These are phyloP conservation scores for Bimuria novae-zelandiae DNA, from an alignment of 2,329 filamentous ascomycete species.

Conservation along the genomic window DNA sequence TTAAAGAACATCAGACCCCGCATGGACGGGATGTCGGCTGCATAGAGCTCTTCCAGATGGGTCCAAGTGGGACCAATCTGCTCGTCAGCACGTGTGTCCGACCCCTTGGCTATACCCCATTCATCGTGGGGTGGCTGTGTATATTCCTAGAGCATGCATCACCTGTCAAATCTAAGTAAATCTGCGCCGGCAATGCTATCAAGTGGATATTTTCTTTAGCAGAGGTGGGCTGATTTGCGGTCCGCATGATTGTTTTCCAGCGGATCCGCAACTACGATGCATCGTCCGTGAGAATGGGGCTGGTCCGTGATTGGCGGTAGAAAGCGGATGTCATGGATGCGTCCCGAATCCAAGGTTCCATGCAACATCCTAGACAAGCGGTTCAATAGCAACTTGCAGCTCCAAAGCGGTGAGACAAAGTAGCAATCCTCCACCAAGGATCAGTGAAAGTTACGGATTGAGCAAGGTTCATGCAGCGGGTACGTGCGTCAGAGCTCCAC, in stretches of 20 bases:
- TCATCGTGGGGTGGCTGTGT: conserved; percentile 31
- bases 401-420: conserved; percentile 8
- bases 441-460: background rate
- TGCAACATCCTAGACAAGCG: conserved; percentile 18
- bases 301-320: conserved; percentile 28
- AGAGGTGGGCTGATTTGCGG: conserved; percentile 13
- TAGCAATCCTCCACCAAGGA: background rate
- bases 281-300: conserved; percentile 14
- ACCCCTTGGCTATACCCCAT: conserved; percentile 25
- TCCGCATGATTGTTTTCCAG: conserved; percentile 21
- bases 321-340: conserved; percentile 8
- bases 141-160: conserved; percentile 17
- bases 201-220: conserved; percentile 12
- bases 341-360: conserved; percentile 24
- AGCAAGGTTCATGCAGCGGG: background rate
- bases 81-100: conserved; percentile 20
- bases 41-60: conserved; percentile 30
- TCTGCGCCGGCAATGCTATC: conserved; percentile 17
- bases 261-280: conserved; percentile 37
- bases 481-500: background rate
- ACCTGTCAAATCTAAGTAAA: conserved; percentile 13
- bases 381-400: conserved; percentile 22
- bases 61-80: conserved; percentile 15
- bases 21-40: conserved; percentile 28
- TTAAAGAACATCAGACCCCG: conserved; percentile 41